Conservation (phyloP, 768 basidiomycete species). For the Leccinum rimulosum region DNA sequence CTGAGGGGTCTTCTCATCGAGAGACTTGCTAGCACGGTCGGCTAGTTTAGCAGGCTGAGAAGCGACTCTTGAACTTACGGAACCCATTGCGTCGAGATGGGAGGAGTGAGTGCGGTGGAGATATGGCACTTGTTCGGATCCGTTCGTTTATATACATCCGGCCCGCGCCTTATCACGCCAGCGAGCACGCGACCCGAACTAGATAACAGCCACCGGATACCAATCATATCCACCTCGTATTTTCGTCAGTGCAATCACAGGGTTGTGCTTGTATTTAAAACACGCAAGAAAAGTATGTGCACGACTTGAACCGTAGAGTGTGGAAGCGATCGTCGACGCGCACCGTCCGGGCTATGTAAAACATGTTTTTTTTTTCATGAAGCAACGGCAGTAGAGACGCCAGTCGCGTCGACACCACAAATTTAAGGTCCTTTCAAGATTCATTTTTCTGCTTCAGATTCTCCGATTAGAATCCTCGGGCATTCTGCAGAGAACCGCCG, state of each 20-base stretch:
- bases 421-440: background rate
- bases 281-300: background rate
- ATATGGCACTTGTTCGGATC: slow-evolving; percentile 13
- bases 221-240: background rate
- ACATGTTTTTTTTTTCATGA: background rate
- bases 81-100: slow-evolving; percentile 22
- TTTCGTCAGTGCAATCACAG: background rate
- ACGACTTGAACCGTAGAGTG: background rate
- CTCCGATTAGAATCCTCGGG: background rate
- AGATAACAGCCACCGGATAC: background rate
- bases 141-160: slow-evolving; percentile 24
- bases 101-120: background rate
- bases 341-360: background rate
- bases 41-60: slow-evolving; percentile 13
- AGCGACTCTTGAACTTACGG: slow-evolving; percentile 23
- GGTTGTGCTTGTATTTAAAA: background rate
- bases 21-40: slow-evolving; percentile 20
- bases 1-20: slow-evolving; percentile 26
- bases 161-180: slow-evolving; percentile 16
- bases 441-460: background rate
- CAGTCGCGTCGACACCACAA: background rate
- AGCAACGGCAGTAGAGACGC: background rate
- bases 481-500: background rate
- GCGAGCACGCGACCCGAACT: slow-evolving; percentile 12
- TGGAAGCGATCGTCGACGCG: background rate